phyloP scores from a whole-genome alignment of 768 basidiomycete genomes.

The Gloeophyllum trabeum region DNA sequence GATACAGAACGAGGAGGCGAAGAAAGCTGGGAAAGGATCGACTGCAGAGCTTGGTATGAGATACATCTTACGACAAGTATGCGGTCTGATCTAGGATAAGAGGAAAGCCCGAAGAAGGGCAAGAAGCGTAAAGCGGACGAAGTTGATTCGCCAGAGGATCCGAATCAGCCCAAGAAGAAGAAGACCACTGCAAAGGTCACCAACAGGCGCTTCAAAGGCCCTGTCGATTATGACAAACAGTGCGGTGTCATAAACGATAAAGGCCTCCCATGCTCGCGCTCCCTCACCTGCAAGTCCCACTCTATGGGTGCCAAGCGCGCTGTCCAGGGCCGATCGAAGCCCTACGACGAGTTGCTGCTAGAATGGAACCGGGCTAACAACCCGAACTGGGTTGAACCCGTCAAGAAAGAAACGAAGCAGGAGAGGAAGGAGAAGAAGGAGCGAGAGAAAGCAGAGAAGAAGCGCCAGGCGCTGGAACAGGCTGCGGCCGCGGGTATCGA shows the following conservation, averaged over 20 bases:
- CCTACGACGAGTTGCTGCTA: constrained; percentile 78
- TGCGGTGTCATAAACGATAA: constrained; percentile 99
- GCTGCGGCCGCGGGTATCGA: constrained; percentile 50
- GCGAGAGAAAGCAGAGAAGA: constrained; percentile 75
- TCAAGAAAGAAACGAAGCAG: constrained; percentile 77
- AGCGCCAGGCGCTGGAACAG: constrained; percentile 56
- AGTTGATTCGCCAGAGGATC: constrained; percentile 50
- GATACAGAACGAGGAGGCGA: constrained; percentile 35
- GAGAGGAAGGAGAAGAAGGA: constrained; percentile 83
- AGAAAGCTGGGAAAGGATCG: constrained; percentile 50
- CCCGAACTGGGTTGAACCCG: constrained; percentile 81
- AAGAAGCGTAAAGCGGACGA: constrained; percentile 82
- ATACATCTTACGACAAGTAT: neutral
- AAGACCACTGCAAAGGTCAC: constrained; percentile 61
- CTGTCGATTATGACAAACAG: constrained; percentile 83
- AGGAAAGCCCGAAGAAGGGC: constrained; percentile 31
- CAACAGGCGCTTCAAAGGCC: constrained; percentile 74
- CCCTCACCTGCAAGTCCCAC: constrained; percentile 96
- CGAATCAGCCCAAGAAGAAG: constrained; percentile 60
- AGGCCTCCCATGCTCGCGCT: constrained; percentile 82
- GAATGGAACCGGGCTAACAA: constrained; percentile 89
- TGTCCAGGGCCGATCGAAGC: constrained; percentile 74
- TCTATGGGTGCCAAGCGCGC: constrained; percentile 94
- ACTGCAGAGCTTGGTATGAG: constrained; percentile 26
- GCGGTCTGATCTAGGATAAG: constrained; percentile 1